Conservation (phyloP, 1,139 yeast genomes). For the Chernovozyma sophiae-reginae region DNA sequence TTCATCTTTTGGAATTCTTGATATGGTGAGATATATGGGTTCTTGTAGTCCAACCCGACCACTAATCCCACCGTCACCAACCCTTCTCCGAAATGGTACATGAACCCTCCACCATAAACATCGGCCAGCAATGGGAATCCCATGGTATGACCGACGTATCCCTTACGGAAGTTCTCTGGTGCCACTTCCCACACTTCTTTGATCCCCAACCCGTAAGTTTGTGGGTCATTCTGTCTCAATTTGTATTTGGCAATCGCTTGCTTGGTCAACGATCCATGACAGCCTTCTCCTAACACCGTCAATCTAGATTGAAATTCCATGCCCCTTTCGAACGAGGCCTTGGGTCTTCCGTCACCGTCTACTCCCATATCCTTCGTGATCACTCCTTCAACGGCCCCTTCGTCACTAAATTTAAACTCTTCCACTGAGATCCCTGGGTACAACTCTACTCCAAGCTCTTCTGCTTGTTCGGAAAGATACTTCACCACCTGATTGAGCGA, state of each 20-base stretch:
- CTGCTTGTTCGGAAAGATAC: slow-evolving; percentile 84
- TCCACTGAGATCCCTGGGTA: slow-evolving; percentile 91
- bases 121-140: slow-evolving; percentile 79
- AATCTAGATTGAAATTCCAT: slow-evolving; percentile 92
- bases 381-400: slow-evolving; percentile 71
- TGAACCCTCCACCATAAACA: slow-evolving; percentile 94
- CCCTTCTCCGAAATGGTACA: slow-evolving; percentile 94
- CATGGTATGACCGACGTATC: slow-evolving; percentile 81
- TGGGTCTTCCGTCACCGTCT: slow-evolving; percentile 68
- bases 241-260: slow-evolving; percentile 65
- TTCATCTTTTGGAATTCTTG: slow-evolving; percentile 95
- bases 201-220: slow-evolving; percentile 91
- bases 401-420: slow-evolving; percentile 62
- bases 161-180: slow-evolving; percentile 75
- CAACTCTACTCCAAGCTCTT: slow-evolving; percentile 87
- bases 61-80: slow-evolving; percentile 87
- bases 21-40: slow-evolving; percentile 93
- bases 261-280: slow-evolving; percentile 90
- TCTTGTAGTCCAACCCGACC: slow-evolving; percentile 85
- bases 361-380: slow-evolving; percentile 94
- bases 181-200: slow-evolving; percentile 98
- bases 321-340: slow-evolving; percentile 82
- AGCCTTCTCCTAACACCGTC: slow-evolving; percentile 92
- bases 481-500: slow-evolving; percentile 79
- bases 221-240: slow-evolving; percentile 68